Evolutionary conservation across 2,329 filamentous ascomycete species (phyloP).

Genomic region (Rasamsonia emersonii): DNA sequence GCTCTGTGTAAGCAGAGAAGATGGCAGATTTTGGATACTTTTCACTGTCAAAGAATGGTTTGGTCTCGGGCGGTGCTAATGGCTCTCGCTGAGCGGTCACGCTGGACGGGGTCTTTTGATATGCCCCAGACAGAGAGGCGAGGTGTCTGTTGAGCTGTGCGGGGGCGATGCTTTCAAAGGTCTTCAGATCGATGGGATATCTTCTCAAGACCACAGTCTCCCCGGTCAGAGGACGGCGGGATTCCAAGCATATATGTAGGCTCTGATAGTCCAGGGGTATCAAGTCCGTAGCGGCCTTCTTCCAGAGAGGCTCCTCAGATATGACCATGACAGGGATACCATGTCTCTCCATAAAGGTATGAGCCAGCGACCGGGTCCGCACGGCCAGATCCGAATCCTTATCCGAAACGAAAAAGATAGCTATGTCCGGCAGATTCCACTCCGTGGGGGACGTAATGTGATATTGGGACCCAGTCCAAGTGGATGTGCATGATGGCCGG

Average conservation of each 20-base stretch:
- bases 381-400: conserved; percentile 20
- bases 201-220: conserved; percentile 25
- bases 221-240: conserved; percentile 24
- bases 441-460: conserved; percentile 28
- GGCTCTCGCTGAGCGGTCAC: conserved; percentile 9
- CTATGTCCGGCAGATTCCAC: conserved; percentile 39
- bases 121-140: conserved; percentile 30
- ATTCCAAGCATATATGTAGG: conserved; percentile 37
- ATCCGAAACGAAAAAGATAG: conserved; percentile 36
- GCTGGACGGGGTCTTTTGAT: conserved; percentile 18
- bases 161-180: conserved; percentile 40
- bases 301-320: conserved; percentile 36
- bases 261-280: conserved; percentile 32
- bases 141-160: conserved; percentile 40
- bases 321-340: conserved; percentile 37
- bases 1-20: conserved; percentile 14
- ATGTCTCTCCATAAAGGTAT: conserved; percentile 35
- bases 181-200: conserved; percentile 39
- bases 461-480: conserved; percentile 29
- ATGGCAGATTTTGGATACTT: conserved; percentile 18
- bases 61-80: conserved; percentile 3
- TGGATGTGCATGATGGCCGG: conserved; percentile 27
- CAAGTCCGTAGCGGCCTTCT: conserved; percentile 18
- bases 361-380: conserved; percentile 25
- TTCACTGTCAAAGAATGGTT: conserved; percentile 14